A percentile compares a stretch with the other conserved stretches of the same genome.
Evolutionary conservation across 345 rosid genomes (phyloP).

Genomic region (Syzygium oleosum): DNA sequence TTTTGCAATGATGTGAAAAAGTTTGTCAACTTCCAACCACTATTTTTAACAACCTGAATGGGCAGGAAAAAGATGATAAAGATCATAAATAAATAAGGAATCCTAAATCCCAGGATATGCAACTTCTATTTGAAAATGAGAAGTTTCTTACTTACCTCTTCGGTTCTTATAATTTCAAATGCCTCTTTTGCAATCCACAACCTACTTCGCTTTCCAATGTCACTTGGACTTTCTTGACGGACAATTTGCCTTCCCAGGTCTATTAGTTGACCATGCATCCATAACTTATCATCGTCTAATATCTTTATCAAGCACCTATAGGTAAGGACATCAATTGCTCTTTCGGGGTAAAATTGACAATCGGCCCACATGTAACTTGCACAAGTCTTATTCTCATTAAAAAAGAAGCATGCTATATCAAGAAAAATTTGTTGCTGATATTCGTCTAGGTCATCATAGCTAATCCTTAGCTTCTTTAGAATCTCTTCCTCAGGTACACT

Average conservation of each 20-base stretch:
- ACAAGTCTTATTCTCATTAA: neutral
- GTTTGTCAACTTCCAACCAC: neutral
- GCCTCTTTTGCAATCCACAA: neutral
- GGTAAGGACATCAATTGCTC: neutral
- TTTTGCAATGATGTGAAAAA: neutral
- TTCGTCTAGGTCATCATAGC: neutral
- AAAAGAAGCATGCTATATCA: conserved; percentile 2
- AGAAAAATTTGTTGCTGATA: conserved; percentile 1
- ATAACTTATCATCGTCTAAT: neutral
- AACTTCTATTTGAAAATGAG: neutral
- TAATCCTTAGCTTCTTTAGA: neutral
- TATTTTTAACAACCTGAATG: neutral
- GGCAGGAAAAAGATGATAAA: neutral
- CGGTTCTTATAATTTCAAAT: neutral
- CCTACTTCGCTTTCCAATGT: neutral
- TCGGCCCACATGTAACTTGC: conserved; percentile 1
- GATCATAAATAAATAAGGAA: neutral
- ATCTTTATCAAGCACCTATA: neutral
- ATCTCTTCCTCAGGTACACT: neutral
- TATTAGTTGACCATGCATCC: neutral
- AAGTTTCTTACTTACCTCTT: neutral
- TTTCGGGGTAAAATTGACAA: neutral
- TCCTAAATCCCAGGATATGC: neutral
- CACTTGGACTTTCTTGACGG: neutral
- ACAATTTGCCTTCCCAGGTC: neutral